These are phyloP conservation scores for Aspergillaceae sp. DNA, from an alignment of 2,329 filamentous ascomycete genomes.

Conservation along the genomic window DNA sequence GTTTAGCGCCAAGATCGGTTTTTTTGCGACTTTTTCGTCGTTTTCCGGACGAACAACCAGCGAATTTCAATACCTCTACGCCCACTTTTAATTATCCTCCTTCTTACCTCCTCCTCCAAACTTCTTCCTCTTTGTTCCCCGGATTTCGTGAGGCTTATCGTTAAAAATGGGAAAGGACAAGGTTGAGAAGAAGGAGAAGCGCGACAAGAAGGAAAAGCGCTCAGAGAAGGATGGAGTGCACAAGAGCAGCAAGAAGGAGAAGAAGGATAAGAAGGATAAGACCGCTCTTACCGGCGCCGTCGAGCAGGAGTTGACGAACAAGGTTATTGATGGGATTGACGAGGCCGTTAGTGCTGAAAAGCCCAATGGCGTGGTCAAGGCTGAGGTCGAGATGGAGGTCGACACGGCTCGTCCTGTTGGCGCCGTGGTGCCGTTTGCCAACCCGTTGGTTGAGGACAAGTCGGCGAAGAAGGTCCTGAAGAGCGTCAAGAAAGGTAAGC, in stretches of 20 bases:
- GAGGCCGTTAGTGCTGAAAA: constrained; percentile 16
- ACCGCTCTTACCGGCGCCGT: constrained; percentile 30
- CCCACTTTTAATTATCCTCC: constrained; percentile 1
- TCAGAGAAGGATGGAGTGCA: constrained; percentile 38
- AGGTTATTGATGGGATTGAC: constrained; percentile 29
- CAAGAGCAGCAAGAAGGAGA: constrained; percentile 34
- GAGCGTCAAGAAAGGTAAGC: constrained; percentile 44
- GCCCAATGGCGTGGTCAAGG: constrained; percentile 17
- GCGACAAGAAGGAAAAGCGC: constrained; percentile 39
- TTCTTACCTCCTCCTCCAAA: constrained; percentile 7
- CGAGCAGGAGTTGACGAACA: constrained; percentile 31
- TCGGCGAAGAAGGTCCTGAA: constrained; percentile 44
- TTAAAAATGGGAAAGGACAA: constrained; percentile 39
- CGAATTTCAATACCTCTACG: constrained; percentile 6
- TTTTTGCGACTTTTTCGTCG: constrained; percentile 14
- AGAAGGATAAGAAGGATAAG: constrained; percentile 34
- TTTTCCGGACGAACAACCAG: not conserved
- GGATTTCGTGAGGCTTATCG: constrained; percentile 9
- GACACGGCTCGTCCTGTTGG: constrained; percentile 30
- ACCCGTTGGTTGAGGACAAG: constrained; percentile 44
- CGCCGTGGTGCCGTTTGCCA: constrained; percentile 43
- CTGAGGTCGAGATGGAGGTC: constrained; percentile 17
- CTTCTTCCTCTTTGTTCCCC: not conserved
- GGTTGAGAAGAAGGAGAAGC: constrained; percentile 40
- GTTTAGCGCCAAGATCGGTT: constrained; percentile 30